Evolutionary conservation across 225 moss, liverwort and hornwort species (phyloP), one percentile per base, ranked within the genome.

Genomic region (Takakia lepidozioides): DNA sequence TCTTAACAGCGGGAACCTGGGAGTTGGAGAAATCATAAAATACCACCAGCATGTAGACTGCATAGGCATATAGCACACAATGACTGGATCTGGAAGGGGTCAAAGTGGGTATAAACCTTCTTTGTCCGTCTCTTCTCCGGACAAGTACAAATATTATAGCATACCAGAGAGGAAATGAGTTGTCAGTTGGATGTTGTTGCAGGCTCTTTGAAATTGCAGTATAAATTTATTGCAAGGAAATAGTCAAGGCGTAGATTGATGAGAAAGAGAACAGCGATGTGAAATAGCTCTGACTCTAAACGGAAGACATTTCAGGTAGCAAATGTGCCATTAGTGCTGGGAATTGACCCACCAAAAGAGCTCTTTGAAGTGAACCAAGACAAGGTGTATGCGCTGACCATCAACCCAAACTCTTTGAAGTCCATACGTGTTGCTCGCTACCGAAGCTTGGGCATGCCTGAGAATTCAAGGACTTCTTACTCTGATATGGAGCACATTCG

Each of bases 401-500:
- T 93, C 67, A 93, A 88, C 61, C 82, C 78, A 8, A 81, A 55
- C 48, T 70, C 55, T 34, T 67, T 93, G 64, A 93, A 88, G 58
- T 76, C 92, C 25, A 93, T 93, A 43, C 88, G 92, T 15, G 6
- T 76, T 46, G 88, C 75, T 11, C 72, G 88, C 57, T 88, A 82
- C 40, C 75, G 80, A 56, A 77, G 77, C 5, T 67, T 93, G 65
- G 92, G 92, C 6, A 88, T 93, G 54, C 72, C 51, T 16, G 72
- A 75, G 49, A 68, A 69, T 29, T 72, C 80, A 36, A 72, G 85
- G 24, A 83, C 65, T 16, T 68, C 73, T 25, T 93, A 88, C 28
- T 66, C 88, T 42, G 88, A 88, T 62, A 93, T 93, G 92, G 88
- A 93, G 17, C 88, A 93, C 66, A 88, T 93, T 35, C 77, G 78